Percentiles rank a stretch among this genome's conserved stretches.
phyloP scores from a whole-genome alignment of 2,329 filamentous ascomycete species.

The Pyricularia grisea region DNA sequence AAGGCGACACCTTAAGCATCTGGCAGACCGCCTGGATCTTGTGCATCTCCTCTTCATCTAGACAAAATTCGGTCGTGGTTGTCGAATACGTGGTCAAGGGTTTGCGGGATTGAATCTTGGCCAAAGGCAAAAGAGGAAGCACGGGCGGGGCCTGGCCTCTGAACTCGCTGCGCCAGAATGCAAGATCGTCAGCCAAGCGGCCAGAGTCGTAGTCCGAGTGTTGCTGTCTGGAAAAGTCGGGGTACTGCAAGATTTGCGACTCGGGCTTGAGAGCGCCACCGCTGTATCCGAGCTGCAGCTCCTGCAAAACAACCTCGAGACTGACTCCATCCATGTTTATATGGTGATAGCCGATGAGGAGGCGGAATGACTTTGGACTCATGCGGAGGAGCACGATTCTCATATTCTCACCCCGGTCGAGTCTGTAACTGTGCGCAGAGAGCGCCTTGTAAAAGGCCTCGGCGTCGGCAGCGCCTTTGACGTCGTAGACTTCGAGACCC shows the following conservation, averaged over 20 bases:
- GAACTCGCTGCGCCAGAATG: conserved; percentile 23
- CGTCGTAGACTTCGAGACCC: conserved; percentile 6
- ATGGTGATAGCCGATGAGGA: conserved; percentile 37
- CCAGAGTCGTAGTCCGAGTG: background rate
- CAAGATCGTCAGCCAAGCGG: conserved; percentile 16
- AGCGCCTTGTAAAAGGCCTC: conserved; percentile 21
- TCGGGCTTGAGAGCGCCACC: conserved; percentile 13
- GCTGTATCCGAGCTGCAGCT: conserved; percentile 33
- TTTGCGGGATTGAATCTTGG: conserved; percentile 11
- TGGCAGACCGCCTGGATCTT: conserved; percentile 20
- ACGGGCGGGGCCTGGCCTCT: conserved; percentile 11
- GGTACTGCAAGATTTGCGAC: conserved; percentile 18
- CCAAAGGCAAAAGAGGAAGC: conserved; percentile 24
- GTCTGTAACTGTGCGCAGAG: conserved; percentile 22
- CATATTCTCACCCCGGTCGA: conserved; percentile 24
- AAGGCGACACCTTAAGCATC: conserved; percentile 14
- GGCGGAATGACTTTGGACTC: conserved; percentile 21
- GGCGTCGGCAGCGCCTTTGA: conserved; percentile 11
- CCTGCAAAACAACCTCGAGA: conserved; percentile 29
- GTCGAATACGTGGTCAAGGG: conserved; percentile 9
- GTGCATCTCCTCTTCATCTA: background rate
- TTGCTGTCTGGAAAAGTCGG: conserved; percentile 19
- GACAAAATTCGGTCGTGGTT: background rate
- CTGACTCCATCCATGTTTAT: conserved; percentile 40
- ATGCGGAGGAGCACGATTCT: conserved; percentile 24